Base-by-base conservation (phyloP, 2,329 filamentous ascomycete genomes). In the Phyllosticta paracitricarpa region DNA sequence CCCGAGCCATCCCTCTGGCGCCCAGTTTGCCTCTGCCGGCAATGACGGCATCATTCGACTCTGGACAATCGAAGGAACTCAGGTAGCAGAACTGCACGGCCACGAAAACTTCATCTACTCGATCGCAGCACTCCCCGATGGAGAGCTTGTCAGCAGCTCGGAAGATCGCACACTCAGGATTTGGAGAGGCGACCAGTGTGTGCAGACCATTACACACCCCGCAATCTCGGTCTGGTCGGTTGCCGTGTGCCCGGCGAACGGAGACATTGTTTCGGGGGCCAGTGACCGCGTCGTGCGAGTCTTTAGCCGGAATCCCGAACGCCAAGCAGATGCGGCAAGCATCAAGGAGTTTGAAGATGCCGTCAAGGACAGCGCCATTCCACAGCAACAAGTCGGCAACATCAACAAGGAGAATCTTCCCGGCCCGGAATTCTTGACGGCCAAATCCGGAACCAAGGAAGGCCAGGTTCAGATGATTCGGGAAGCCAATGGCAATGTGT, bases 91-190 rank as follows among this genome's bases (percentile, higher is more conserved):
- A 72, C 79, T 99, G 2, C 83, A 87, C 63, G 94, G 93, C 0
- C 95, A 99, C 69, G 91, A 96, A 62, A 95, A 88, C 70, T 99
- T 96, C 72, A 94, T 99, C 62, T 99, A 99, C 74, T 88, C 89
- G 6, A 77, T 99, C 14, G 82, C 88, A 1, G 81, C 83, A 24
- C 77, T 96, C 9, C 89, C 93, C 0, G 86, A 88, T 0, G 93
- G 93, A 5, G 91, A 97, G 70, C 79, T 99, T 30, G 88, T 95
- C 56, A 97, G 93, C 73, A 86, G 91, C 1, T 91, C 91, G 19
- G 94, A 99, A 74, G 94, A 99, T 75, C 84, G 94, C n/a, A 97
- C 94, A 0, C 84, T 96, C 35, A 84, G 91, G 58, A 79, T 99
- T 71, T 99, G 95, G 94, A 87, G 83, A 66, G 89, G 88, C 54